Evolutionary conservation across 371 early-diverging fungal species (phyloP), one percentile per base, ranked within the genome.

Genomic region (Phascolomyces articulosus): DNA sequence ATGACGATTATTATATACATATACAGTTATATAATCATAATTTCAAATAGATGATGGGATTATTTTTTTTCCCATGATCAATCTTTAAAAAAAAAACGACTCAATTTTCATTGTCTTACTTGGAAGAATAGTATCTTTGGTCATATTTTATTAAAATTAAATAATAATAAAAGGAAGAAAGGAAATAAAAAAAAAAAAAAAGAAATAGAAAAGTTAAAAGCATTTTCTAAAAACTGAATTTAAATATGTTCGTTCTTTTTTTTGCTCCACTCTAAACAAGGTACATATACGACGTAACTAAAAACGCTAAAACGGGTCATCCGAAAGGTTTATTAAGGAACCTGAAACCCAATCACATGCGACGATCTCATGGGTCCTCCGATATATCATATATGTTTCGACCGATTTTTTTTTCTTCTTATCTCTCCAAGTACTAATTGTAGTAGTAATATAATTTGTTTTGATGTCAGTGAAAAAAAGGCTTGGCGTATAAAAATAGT

Each of bases 331-430:
- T 7, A 24, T 18, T 13, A 24, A 24, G 10, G 26, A 11, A 24
- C 51, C 16, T 51, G 51, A 51, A 51, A 51, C 51, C 51, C 51
- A 51, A 51, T 51, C 51, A 51, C 51, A 51, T 51, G 24, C 23
- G 6, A 16, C 2, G 2, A 47, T 34, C 11, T 34, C 6, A 34
- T 34, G 34, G 34, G 0, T 11, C 11, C 34, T 34, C 34, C 34
- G 34, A 34, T 9, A 34, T 9, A n/a, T n/a, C n/a, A n/a, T n/a
- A n/a, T n/a, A n/a, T n/a, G n/a, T n/a, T n/a, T n/a, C n/a, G n/a
- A n/a, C n/a, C n/a, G n/a, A n/a, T n/a, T n/a, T n/a, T n/a, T n/a
- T n/a, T n/a, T n/a, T n/a, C n/a, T n/a, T n/a, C n/a, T n/a, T n/a
- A n/a, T n/a, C n/a, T n/a, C n/a, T n/a, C n/a, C n/a, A n/a, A n/a